Percentiles rank a stretch among this genome's conserved stretches.
phyloP scores from a whole-genome alignment of 179 eudicot species.

The Kewa caespitosa region DNA sequence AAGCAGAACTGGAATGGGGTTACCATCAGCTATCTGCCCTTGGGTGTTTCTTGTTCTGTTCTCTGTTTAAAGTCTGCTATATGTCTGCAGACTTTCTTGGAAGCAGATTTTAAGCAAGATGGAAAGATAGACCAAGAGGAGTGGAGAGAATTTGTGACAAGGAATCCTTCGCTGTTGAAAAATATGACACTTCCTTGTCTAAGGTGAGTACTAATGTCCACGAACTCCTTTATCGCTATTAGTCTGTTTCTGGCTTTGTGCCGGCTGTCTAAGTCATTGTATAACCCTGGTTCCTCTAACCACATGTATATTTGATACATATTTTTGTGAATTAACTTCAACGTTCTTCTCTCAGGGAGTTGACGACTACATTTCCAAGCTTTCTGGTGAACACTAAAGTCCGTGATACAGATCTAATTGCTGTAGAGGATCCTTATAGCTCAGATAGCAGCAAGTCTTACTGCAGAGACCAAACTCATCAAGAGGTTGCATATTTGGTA shows the following conservation, averaged over 20 bases:
- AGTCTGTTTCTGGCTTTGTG: not conserved
- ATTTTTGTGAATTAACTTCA: not conserved
- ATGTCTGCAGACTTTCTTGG: conserved; percentile 48
- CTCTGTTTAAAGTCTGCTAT: not conserved
- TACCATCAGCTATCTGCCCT: not conserved
- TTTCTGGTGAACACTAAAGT: conserved; percentile 49
- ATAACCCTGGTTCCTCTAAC: not conserved
- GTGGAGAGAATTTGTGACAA: conserved; percentile 58
- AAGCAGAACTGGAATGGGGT: too few species aligned
- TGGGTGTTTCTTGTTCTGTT: not conserved
- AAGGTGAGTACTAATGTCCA: conserved; percentile 11
- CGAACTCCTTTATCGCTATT: not conserved
- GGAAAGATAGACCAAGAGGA: conserved; percentile 73
- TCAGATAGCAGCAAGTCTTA: conserved; percentile 10
- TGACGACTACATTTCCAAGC: conserved; percentile 66
- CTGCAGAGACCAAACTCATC: not conserved
- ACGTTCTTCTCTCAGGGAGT: conserved; percentile 47
- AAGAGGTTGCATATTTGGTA: conserved; percentile 3
- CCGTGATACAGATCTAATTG: conserved; percentile 47
- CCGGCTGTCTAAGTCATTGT: not conserved
- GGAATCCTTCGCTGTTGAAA: conserved; percentile 58
- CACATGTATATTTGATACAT: not conserved
- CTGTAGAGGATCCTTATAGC: conserved; percentile 2
- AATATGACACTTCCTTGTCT: conserved; percentile 46
- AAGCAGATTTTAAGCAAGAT: conserved; percentile 65